Evolutionary conservation across 768 basidiomycete species (phyloP).

Genomic region (Podaxis sp.): DNA sequence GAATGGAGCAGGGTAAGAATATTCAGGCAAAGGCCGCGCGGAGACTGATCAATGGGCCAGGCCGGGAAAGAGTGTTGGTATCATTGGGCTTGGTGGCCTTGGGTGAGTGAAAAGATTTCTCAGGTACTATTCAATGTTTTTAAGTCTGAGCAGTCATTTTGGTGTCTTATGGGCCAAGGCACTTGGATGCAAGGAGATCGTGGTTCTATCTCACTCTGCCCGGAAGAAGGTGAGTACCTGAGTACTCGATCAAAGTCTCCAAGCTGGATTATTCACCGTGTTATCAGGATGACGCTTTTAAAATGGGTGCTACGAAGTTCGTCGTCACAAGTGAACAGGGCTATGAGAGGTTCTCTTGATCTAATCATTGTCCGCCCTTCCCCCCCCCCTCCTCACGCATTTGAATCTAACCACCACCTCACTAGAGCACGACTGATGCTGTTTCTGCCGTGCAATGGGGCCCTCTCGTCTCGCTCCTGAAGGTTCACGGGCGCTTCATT

Average conservation of each 20-base stretch:
- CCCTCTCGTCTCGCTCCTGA: conserved; percentile 42
- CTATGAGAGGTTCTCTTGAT: conserved; percentile 39
- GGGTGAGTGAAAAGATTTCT: conserved; percentile 16
- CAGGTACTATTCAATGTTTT: no score
- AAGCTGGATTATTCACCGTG: neutral
- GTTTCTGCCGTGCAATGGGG: conserved; percentile 29
- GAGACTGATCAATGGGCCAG: conserved; percentile 26
- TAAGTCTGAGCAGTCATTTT: conserved; percentile 26
- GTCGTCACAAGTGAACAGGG: conserved; percentile 46
- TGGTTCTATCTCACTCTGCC: conserved; percentile 55
- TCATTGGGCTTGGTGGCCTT: conserved; percentile 67
- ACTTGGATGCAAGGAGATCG: conserved; percentile 53
- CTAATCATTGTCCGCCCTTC: conserved; percentile 44
- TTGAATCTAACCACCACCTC: neutral
- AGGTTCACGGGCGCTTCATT: conserved; percentile 54
- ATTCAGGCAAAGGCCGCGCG: neutral
- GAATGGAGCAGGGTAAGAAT: conserved; percentile 39
- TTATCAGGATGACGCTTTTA: conserved; percentile 47
- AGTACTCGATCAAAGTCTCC: neutral
- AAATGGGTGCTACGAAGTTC: conserved; percentile 57
- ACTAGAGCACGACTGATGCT: conserved; percentile 30
- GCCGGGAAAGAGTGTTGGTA: conserved; percentile 63
- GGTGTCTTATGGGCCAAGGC: conserved; percentile 41
- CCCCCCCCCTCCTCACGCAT: neutral
- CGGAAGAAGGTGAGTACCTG: conserved; percentile 36